These are phyloP conservation scores for Cucurbitaria berberidis DNA, from an alignment of 2,329 filamentous ascomycete genomes.

Conservation along the genomic window DNA sequence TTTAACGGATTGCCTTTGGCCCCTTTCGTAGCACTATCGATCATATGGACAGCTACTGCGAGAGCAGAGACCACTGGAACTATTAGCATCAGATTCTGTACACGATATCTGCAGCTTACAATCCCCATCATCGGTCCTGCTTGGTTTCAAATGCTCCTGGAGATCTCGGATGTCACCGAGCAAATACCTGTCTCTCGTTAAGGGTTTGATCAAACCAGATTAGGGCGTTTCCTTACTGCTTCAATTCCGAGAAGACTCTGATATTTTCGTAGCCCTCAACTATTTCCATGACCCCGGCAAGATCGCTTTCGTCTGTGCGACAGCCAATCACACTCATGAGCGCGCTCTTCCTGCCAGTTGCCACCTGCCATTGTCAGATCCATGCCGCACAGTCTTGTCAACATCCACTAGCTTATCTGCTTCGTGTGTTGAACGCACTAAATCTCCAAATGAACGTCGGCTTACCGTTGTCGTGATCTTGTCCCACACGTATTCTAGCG, in stretches of 20 bases:
- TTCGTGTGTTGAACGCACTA: conserved; percentile 16
- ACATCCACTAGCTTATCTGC: neutral
- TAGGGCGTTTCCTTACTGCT: conserved; percentile 59
- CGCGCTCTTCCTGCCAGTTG: conserved; percentile 75
- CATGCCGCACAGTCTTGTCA: neutral
- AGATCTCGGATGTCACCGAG: conserved; percentile 74
- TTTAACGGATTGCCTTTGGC: conserved; percentile 57
- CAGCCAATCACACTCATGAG: conserved; percentile 81
- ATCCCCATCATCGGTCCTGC: conserved; percentile 73
- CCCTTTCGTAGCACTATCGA: conserved; percentile 81
- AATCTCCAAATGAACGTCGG: conserved; percentile 34
- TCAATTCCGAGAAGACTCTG: conserved; percentile 68
- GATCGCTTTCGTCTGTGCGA: conserved; percentile 67
- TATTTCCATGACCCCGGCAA: conserved; percentile 59
- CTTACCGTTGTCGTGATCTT: conserved; percentile 78
- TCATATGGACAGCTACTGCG: conserved; percentile 86
- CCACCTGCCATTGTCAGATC: conserved; percentile 51
- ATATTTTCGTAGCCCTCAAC: conserved; percentile 82
- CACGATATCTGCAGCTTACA: conserved; percentile 51
- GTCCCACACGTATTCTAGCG: conserved; percentile 93
- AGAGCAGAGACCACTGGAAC: conserved; percentile 75
- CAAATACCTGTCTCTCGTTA: conserved; percentile 53
- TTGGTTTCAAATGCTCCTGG: conserved; percentile 69
- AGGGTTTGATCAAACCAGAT: neutral
- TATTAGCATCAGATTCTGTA: conserved; percentile 15